Percentiles rank a stretch among this genome's conserved stretches.
These are phyloP conservation scores for Leishmania gerbilli DNA, from an alignment of 208 protist species.

Conservation along the genomic window DNA sequence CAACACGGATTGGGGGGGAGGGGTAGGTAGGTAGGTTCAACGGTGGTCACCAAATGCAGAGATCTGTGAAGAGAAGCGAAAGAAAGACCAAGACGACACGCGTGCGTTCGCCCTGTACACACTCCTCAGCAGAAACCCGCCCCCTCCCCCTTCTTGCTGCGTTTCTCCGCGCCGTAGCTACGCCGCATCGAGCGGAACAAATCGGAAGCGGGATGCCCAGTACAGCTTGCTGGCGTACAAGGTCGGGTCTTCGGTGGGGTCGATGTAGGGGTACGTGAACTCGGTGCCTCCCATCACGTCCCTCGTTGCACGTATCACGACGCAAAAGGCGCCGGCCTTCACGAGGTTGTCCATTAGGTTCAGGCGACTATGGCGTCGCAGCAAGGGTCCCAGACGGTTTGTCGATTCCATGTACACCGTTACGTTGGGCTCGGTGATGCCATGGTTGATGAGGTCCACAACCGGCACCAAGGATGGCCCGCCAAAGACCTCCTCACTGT, in stretches of 20 bases:
- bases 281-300: constrained; percentile 44
- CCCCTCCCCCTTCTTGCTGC: no score
- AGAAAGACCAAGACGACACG: not conserved
- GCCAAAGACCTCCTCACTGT: constrained; percentile 61
- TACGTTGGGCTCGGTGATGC: constrained; percentile 45
- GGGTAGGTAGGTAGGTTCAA: not conserved
- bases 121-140: not conserved
- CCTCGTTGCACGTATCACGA: constrained; percentile 43
- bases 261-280: constrained; percentile 68
- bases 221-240: constrained; percentile 51
- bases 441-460: constrained; percentile 82
- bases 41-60: no score
- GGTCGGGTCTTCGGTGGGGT: constrained; percentile 33
- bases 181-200: constrained; percentile 29
- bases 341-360: constrained; percentile 24
- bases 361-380: constrained; percentile 27
- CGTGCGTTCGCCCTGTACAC: not conserved
- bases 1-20: not conserved
- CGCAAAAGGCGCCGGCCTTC: constrained; percentile 41
- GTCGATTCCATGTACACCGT: constrained; percentile 37
- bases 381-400: constrained; percentile 10
- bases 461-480: constrained; percentile 78
- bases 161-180: not conserved
- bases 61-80: no score
- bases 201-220: constrained; percentile 75